phyloP scores from a whole-genome alignment of 495 filamentous ascomycete genomes.

The Talaromyces proteolyticus region DNA sequence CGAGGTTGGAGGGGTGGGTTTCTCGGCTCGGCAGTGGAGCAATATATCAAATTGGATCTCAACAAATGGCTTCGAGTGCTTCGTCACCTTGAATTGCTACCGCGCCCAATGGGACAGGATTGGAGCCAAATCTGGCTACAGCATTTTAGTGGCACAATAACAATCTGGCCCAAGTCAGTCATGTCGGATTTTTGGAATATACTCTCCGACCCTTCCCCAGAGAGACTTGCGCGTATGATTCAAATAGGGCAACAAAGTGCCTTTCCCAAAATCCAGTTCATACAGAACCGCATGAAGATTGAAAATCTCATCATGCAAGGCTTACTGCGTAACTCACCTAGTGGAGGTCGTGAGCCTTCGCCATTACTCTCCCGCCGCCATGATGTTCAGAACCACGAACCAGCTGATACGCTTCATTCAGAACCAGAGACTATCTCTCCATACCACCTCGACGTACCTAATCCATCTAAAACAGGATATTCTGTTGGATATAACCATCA shows the following conservation, averaged over 20 bases:
- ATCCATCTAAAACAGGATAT: too few species aligned
- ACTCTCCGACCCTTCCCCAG: slow-evolving; percentile 69
- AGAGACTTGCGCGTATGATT: slow-evolving; percentile 79
- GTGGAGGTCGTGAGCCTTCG: slow-evolving; percentile 18
- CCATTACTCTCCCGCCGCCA: slow-evolving; percentile 22
- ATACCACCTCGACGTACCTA: too few species aligned
- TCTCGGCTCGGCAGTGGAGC: slow-evolving; percentile 83
- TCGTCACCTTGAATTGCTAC: slow-evolving; percentile 84
- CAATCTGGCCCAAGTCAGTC: slow-evolving; percentile 82
- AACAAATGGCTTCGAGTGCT: slow-evolving; percentile 96
- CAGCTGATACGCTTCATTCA: too few species aligned
- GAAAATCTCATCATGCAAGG: slow-evolving; percentile 77
- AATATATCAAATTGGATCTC: slow-evolving; percentile 90
- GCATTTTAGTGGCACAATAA: slow-evolving; percentile 88
- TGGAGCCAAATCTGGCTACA: slow-evolving; percentile 96
- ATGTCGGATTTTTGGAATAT: slow-evolving; percentile 79
- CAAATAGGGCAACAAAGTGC: slow-evolving; percentile 78
- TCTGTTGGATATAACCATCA: slow-evolving; percentile 1
- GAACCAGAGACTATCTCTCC: not conserved
- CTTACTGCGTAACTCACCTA: slow-evolving; percentile 45
- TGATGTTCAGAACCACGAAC: slow-evolving; percentile 1
- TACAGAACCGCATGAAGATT: slow-evolving; percentile 77
- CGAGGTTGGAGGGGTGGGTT: slow-evolving; percentile 96
- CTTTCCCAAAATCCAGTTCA: slow-evolving; percentile 87
- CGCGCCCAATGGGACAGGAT: slow-evolving; percentile 87